Evolutionary conservation across 768 basidiomycete genomes (phyloP), one percentile per base, ranked within the genome.

Genomic region (Russula lepida): DNA sequence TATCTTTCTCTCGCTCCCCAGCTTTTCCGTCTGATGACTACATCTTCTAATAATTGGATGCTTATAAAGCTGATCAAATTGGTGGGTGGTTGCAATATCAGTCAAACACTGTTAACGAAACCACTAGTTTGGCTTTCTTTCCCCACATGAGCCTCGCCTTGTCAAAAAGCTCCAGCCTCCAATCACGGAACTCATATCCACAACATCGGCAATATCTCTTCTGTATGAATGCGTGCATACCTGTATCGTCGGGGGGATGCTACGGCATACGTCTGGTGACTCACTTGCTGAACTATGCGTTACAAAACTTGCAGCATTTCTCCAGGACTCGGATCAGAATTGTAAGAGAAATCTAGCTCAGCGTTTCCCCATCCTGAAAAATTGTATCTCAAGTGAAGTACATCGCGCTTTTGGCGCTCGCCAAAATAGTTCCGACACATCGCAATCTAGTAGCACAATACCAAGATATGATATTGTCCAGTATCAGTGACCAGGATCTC

Each of bases 1-100:
- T 94, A 92, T 70, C 78, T 99, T 8, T 78, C 85, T 4, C 74
- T 99, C 43, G 97, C 95, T 2, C 97, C 97, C 11, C 89, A 90
- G 67, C 73, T 98, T 56, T 99, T 98, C 72, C 92, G 90, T 68
- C 80, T 98, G 12, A 76, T 99, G 61, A 97, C 92, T 0, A 92
- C 87, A 2, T 93, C 93, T 12, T 88, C 90, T 11, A 98, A 99
- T 72, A 99, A 99, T 68, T 99, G 97, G 97, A 95, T 98, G 92
- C 81, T 99, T 61, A 99, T 99, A 73, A 99, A 99, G 75, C 88
- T 98, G 56, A 86, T 98, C 71, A 99, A 99, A 75, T 73, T 98
- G 72, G 95, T 94, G 72, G 68, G 80, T 69, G 60, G 46, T 23
- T 30, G 25, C 15, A 51, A 60, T 49, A 50, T 25, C 15, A 7